These are phyloP conservation scores for Penicillium sclerotigenum DNA, from an alignment of 2,329 filamentous ascomycete genomes.

Conservation along the genomic window DNA sequence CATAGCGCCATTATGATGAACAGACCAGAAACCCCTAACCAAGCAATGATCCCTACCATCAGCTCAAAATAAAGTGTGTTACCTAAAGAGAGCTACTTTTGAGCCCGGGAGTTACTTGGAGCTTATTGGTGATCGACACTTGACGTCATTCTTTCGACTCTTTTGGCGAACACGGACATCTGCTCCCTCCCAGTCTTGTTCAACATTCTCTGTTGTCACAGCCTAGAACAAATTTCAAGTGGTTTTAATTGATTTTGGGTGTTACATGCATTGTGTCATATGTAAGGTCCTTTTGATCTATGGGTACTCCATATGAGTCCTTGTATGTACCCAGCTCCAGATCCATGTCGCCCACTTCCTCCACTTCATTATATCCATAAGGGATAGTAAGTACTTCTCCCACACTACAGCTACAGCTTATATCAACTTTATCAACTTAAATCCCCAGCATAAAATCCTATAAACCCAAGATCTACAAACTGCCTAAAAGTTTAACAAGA, in stretches of 20 bases:
- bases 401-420: neutral
- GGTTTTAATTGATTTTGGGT: neutral
- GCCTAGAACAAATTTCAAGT: neutral
- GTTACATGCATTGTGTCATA: neutral
- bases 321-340: neutral
- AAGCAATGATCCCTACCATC: neutral
- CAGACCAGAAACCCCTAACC: neutral
- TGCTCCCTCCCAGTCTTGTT: conserved; percentile 1
- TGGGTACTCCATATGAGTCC: neutral
- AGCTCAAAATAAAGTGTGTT: neutral
- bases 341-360: neutral
- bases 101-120: no score
- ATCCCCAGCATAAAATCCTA: conserved; percentile 3
- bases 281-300: neutral
- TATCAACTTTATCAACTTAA: neutral
- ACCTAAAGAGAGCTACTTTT: neutral
- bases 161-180: conserved; percentile 1
- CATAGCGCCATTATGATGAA: conserved; percentile 9
- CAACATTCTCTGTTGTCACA: neutral
- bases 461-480: conserved; percentile 15
- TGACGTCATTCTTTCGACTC: conserved; percentile 8
- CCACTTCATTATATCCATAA: neutral
- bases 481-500: neutral
- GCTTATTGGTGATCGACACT: neutral
- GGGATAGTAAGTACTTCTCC: conserved; percentile 7